These are phyloP conservation scores for Cutaneotrichosporon curvatum DNA, from an alignment of 1,284 basidiomycete species.

Conservation along the genomic window DNA sequence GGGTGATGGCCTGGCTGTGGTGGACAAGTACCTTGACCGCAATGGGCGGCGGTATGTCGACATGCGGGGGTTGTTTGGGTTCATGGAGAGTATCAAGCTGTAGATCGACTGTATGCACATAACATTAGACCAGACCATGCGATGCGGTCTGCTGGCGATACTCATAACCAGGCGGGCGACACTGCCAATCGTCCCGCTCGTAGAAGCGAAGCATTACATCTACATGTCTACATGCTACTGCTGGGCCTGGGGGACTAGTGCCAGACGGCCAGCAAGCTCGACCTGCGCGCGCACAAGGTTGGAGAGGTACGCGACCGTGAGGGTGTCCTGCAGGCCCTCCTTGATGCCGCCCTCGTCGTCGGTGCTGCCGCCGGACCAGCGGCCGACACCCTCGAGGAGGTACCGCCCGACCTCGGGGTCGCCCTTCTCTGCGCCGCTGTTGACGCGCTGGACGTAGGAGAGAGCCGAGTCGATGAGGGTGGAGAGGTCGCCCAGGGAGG, in stretches of 20 bases:
- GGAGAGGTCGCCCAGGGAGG: conserved; percentile 47
- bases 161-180: no score
- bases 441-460: conserved; percentile 74
- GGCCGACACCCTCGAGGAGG: conserved; percentile 80
- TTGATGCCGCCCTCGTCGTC: conserved; percentile 43
- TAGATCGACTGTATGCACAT: no score
- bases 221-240: conserved; percentile 1
- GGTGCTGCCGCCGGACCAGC: conserved; percentile 50
- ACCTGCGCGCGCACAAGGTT: conserved; percentile 91
- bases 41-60: conserved; percentile 83
- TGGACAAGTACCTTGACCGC: conserved; percentile 69
- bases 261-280: conserved; percentile 82
- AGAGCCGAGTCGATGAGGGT: conserved; percentile 56
- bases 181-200: no score
- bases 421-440: conserved; percentile 69
- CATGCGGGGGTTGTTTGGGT: conserved; percentile 65
- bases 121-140: no score
- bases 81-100: conserved; percentile 51
- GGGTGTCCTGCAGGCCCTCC: conserved; percentile 61
- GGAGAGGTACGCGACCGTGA: conserved; percentile 92
- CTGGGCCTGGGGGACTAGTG: conserved; percentile 54
- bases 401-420: conserved; percentile 85
- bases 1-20: conserved; percentile 52
- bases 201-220: no score
- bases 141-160: no score